These are phyloP conservation scores for Alloteropsis semialata DNA, from an alignment of 176 grass and related monocot genomes.

Conservation along the genomic window DNA sequence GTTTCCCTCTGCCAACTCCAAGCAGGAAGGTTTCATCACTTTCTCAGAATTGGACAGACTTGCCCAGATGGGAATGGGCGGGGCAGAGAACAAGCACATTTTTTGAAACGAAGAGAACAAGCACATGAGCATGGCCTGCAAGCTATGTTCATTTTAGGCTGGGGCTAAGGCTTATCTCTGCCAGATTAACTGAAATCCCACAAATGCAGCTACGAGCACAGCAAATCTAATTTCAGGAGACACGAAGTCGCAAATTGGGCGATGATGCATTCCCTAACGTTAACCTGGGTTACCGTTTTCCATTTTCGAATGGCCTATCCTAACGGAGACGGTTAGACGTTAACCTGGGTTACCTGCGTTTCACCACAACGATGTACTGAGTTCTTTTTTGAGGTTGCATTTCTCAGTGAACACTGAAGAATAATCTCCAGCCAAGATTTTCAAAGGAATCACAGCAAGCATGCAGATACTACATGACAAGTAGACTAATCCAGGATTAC, in stretches of 20 bases:
- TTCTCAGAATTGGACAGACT: not conserved
- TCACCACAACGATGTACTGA: not conserved
- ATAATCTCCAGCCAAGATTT: not conserved
- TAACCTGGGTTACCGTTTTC: not conserved
- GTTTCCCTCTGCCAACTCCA: not conserved
- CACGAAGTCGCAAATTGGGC: not conserved
- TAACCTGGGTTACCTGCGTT: too few relatives aligned
- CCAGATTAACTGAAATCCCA: not conserved
- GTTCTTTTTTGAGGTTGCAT: too few relatives aligned
- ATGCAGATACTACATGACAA: not conserved
- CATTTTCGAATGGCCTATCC: not conserved
- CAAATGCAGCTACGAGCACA: too few relatives aligned
- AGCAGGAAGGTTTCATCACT: not conserved
- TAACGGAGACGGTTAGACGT: not conserved
- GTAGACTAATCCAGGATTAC: not conserved
- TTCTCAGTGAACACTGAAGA: not conserved
- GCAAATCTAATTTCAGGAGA: not conserved
- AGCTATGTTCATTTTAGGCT: not conserved
- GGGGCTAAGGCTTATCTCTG: not conserved
- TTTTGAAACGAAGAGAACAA: too few relatives aligned
- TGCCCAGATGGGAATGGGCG: not conserved
- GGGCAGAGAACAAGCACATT: not conserved
- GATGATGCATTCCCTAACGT: not conserved
- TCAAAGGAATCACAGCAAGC: not conserved
- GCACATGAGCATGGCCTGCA: not conserved